Evolutionary conservation across 1,139 yeast genomes (phyloP), one percentile per base, ranked within the genome.

Genomic region (Blastobotrys serpentis): DNA sequence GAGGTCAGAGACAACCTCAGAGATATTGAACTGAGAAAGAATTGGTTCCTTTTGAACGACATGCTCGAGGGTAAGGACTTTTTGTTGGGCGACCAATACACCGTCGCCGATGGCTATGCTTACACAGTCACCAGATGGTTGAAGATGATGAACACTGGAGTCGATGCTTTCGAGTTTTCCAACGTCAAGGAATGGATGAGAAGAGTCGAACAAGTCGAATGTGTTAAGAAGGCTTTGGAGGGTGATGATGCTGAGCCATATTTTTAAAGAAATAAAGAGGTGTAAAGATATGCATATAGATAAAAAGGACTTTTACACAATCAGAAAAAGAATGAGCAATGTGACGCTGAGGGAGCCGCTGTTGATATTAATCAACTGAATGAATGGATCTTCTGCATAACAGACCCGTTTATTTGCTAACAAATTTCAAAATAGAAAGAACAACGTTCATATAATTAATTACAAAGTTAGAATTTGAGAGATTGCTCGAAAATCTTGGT

Each of bases 401-500:
- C n/a, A n/a, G n/a, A n/a, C n/a, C n/a, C n/a, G n/a, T n/a, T n/a
- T n/a, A n/a, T n/a, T n/a, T n/a, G n/a, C n/a, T n/a, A n/a, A n/a
- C n/a, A n/a, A n/a, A n/a, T n/a, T n/a, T n/a, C n/a, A n/a, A n/a
- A n/a, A n/a, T n/a, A n/a, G n/a, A n/a, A n/a, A n/a, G n/a, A n/a
- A n/a, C n/a, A n/a, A n/a, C n/a, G n/a, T n/a, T n/a, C n/a, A n/a
- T n/a, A n/a, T n/a, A 23, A 6, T 6, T 23, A 23, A 23, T 23
- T 23, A 23, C 26, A 6, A 23, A 6, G 16, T 30, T 41, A 41
- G 30, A 29, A 41, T 13, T 43, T 45, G 51, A 62, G 49, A 11
- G 64, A 55, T 36, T 61, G 58, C 41, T 56, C 58, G 38, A 65
- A 53, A 44, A 65, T 63, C 13, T 44, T 47, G 25, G 50, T 48